Base-by-base conservation (phyloP, 2,329 filamentous ascomycete genomes). In the Colletotrichum sidae region DNA sequence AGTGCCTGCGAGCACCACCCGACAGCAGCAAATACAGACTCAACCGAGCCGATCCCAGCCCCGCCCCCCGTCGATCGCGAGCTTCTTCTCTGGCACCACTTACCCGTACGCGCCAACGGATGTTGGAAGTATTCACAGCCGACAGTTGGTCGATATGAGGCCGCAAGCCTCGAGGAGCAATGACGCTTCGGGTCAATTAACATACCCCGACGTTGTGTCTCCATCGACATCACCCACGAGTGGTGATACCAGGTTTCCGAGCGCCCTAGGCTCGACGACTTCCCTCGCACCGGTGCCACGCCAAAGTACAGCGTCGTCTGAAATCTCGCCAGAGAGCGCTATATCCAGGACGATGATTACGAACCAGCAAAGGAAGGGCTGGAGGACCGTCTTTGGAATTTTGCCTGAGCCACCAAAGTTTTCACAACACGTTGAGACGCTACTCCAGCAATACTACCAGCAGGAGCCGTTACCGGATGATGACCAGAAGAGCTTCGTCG, bases 381-480 rank as follows among this genome's bases (percentile, higher is more conserved):
- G 77, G 52, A 79, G 76, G 15, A 80, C 80, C 2, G 77, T 76
- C 0, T 80, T 83, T 13, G 72, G 73, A 2, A 69, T 77, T 8
- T 72, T 81, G 33, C 77, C 79, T 2, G 80, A 81, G 39, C 78
- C 79, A 2, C 83, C 81, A 8, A 77, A 73, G 38, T 81, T 88
- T 55, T 79, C 84, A 6, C 72, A 77, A 12, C 84, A 86, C 59
- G 79, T 86, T 8, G 78, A 85, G 63, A 76, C 74, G 17, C 81
- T 84, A 2, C 76, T 88, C 2, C 84, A 88, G 58, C 80, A 83
- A 34, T 87, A 86, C 65, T 88, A 84, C 67, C 78, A 81, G 34
- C 74, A 75, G 7, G 78, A 85, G 35, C 77, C 82, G 2, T 72
- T 80, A 2, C 85, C 85, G 2, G 84, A 78, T 46, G 78, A 84